Evolutionary conservation across 2,329 filamentous ascomycete species (phyloP), one percentile per base, ranked within the genome.

Genomic region (Aureobasidium melanogenum): DNA sequence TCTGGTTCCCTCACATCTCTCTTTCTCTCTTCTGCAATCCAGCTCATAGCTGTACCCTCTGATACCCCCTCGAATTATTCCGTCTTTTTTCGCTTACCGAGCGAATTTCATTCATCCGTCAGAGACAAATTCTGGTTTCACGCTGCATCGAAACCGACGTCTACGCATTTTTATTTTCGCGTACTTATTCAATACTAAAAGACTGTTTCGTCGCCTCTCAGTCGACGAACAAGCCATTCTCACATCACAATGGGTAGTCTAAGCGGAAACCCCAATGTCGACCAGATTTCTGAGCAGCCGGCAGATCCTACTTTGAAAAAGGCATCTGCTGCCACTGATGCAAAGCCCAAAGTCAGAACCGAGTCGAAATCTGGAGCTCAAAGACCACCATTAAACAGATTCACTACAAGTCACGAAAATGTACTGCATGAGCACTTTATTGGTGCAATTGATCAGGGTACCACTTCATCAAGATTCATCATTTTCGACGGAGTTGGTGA

Each of bases 391-490:
- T 51, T 62, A 36, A 62, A 62, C 61, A 62, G 69, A 46, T 72
- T 72, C 65, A 70, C 70, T 3, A 69, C 68, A 17, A 69, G 66
- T 44, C 69, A 71, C 62, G 71, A 73, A 54, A 71, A 72, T 50
- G 67, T 70, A 14, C 64, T 73, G 30, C 56, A 77, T 43, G 75
- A 84, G 55, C 83, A 82, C 77, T 94, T 88, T 68, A 86, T 94
- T 64, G 90, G 89, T 62, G 88, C 88, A 65, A 91, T 95, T 71
- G 90, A 95, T 70, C 88, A 92, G 69, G 90, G 90, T 61, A 95
- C 90, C 12, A 94, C 90, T 34, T 91, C 88, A 58, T 88, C 89
- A 36, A 84, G 90, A 43, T 95, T 95, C 74, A 83, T 95, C 67
- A 91, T 96, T 70, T 95, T 95, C 76, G 86, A 94, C 73, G 84